Conservation (phyloP, 192 early-diverging fungal species). For the Coemansia sp. region DNA sequence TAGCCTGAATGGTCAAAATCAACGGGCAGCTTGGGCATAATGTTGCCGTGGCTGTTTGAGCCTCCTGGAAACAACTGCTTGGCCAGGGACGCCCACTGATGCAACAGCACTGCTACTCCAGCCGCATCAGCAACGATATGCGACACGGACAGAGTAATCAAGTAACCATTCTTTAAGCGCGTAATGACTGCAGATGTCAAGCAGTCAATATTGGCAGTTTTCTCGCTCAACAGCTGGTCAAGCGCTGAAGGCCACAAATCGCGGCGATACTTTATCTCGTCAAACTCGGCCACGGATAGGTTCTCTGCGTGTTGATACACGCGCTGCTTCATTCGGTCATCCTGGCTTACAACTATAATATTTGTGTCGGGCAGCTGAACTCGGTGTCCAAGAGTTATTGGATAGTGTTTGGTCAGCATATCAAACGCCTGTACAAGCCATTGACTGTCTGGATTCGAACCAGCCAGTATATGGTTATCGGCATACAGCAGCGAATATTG, state of each 20-base stretch:
- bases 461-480: neutral
- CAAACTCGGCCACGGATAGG: constrained; percentile 11
- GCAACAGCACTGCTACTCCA: constrained; percentile 11
- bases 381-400: constrained; percentile 15
- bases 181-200: constrained; percentile 11
- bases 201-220: constrained; percentile 11
- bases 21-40: constrained; percentile 10
- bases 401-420: constrained; percentile 16
- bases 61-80: neutral
- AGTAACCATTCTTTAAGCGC: constrained; percentile 13
- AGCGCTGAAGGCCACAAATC: constrained; percentile 15
- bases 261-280: constrained; percentile 16
- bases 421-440: constrained; percentile 2
- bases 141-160: constrained; percentile 18
- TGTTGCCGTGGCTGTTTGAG: neutral
- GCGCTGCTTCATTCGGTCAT: constrained; percentile 7
- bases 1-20: constrained; percentile 18
- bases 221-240: constrained; percentile 4
- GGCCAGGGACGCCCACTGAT: constrained; percentile 23
- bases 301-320: constrained; percentile 10
- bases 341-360: constrained; percentile 10
- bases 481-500: constrained; percentile 17
- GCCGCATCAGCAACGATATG: constrained; percentile 26
- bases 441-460: neutral
- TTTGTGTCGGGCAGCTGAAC: constrained; percentile 6